Evolutionary conservation across 352 stramenopile genomes (phyloP), one percentile per base, ranked within the genome.

Genomic region (Phytopythium ostracodes): DNA sequence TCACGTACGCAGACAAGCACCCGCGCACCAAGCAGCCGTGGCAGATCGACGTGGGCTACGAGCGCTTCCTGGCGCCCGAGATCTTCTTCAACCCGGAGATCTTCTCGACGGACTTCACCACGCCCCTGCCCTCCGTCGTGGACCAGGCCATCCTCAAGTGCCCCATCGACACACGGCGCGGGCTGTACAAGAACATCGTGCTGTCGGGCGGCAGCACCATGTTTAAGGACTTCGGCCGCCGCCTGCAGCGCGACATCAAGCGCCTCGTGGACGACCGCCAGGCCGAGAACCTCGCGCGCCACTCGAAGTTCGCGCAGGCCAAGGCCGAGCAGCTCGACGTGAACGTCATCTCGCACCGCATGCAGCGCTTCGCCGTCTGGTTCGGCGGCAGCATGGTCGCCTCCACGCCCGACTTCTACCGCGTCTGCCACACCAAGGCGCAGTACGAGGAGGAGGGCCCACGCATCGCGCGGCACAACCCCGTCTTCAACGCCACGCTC

Each of bases 71-170:
- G 53, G 96, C 89, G 40, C 94, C 95, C 14, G 96, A 99, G 73
- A 96, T 98, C 62, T 98, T 98, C 70, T 98, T 99, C 70, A 98
- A 98, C 71, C 96, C 96, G 7, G 95, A 99, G 73, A 98, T 99
- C 62, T 98, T 98, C 70, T 96, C 82, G 50, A 94, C 84, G 22
- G 89, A 98, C 59, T 98, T 98, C 65, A 92, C 88, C 47, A 97
- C 79, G 27, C 91, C 92, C 46, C 77, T 98, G 61, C 93, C 95
- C 20, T 90, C 96, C 33, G 89, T 98, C 29, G 95, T 99, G 49
- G 96, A 99, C 67, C 79, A 98, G 63, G 86, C 88, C 7, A 98
- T 99, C 62, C 76, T 98, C 58, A 96, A 96, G 68, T 98, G 93
- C 59, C 95, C 95, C 11, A 98, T 99, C 71, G 96, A 99, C 73